Base-by-base conservation (phyloP, 176 grass and related monocot species). In the Paspalum vaginatum region DNA sequence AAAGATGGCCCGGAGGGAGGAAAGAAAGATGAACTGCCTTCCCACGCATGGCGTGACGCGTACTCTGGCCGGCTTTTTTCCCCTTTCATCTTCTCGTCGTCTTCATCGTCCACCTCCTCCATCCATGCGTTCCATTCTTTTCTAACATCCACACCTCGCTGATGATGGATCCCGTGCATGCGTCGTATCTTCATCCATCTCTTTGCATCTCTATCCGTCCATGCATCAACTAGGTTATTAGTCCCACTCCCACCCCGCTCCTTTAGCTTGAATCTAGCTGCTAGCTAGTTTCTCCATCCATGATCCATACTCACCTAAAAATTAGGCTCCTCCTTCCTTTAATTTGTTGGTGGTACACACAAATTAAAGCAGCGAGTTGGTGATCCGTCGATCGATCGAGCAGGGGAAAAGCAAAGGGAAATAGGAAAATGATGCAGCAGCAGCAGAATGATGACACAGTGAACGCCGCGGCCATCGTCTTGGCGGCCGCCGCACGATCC, bases 381-480 rank as follows among this genome's bases (percentile, higher is more conserved):
- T 32, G 11, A n/a, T 65, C 8, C 17, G n/a, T 43, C 39, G 9
- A 22, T 44, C 12, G 40, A 22, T 16, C 42, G 6, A 15, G n/a
- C 43, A 49, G 62, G 62, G 32, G 32, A 32, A 41, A 41, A 61
- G 40, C n/a, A 60, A 43, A 13, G 9, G 1, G 0, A 18, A n/a
- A 8, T 15, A 8, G 1, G 12, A 1, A 32, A 12, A 83, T 50
- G 39, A 85, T 82, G 78, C 74, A 79, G 46, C 65, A 16, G 45
- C 68, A 40, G 39, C 39, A 38, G 2, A 15, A 52, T 22, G 78
- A 90, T 18, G 72, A 73, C 56, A 92, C 87, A 39, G 93, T 96
- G 72, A 88, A 75, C 56, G 89, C 89, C 16, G 87, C 93, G 4
- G 93, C 93, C 59, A 85, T 77, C 50, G 87, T 96, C 20, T 65